Percentiles rank a stretch among this genome's conserved stretches.
Evolutionary conservation across 345 rosid species (phyloP).

Genomic region (Dipteronia dyeriana): DNA sequence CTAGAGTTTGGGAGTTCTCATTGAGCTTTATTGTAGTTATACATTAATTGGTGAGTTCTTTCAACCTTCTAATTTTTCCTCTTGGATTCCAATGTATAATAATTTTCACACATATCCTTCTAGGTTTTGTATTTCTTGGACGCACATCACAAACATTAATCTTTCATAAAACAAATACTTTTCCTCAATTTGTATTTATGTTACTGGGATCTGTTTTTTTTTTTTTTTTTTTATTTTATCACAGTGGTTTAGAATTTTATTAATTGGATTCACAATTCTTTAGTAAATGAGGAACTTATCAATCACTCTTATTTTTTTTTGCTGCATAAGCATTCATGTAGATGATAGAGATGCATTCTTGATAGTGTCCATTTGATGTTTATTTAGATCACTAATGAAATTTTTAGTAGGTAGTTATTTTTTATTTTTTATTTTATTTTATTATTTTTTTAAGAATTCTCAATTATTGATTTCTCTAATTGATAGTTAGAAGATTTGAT

Average conservation of each 20-base stretch:
- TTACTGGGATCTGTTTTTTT: neutral
- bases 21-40: neutral
- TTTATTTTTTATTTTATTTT: too few relatives aligned
- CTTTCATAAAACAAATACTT: neutral
- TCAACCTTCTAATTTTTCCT: neutral
- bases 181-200: neutral
- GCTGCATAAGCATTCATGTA: neutral
- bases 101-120: neutral
- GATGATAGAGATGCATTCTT: neutral
- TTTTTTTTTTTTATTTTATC: neutral
- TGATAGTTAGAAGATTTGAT: neutral
- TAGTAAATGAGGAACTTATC: neutral
- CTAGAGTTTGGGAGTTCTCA: slow-evolving; percentile 6
- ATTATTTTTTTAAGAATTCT: neutral
- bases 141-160: neutral
- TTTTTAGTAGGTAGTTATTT: neutral
- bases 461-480: neutral
- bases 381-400: neutral
- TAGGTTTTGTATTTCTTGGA: neutral
- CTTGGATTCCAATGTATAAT: neutral
- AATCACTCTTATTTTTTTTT: neutral
- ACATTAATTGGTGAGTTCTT: too few relatives aligned
- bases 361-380: neutral
- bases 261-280: too few relatives aligned
- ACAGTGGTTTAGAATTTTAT: neutral